Conservation (phyloP, 805 yeast species). For the Komagataella phaffii region DNA sequence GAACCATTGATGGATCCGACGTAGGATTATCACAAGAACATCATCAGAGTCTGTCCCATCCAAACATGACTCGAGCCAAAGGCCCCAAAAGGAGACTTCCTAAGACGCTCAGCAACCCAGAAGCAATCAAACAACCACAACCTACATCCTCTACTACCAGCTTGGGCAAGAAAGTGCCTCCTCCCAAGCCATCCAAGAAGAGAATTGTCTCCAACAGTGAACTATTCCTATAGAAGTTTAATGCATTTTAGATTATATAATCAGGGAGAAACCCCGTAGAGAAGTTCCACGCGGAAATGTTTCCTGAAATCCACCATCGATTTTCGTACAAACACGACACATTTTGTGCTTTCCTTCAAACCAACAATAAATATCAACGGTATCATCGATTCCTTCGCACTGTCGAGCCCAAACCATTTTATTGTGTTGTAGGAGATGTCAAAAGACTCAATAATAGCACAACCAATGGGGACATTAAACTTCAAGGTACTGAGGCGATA, state of each 20-base stretch:
- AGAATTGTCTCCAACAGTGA: constrained; percentile 14
- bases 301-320: neutral
- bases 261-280: neutral
- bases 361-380: neutral
- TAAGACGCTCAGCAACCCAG: constrained; percentile 7
- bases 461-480: neutral
- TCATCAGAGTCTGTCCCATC: constrained; percentile 22
- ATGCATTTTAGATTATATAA: neutral
- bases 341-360: neutral
- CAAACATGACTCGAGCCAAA: constrained; percentile 30
- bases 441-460: neutral
- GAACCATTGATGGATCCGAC: constrained; percentile 4
- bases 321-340: neutral
- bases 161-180: constrained; percentile 11
- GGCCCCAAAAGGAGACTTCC: constrained; percentile 43
- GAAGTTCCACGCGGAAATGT: neutral
- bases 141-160: neutral
- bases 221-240: constrained; percentile 8
- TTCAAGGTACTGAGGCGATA: neutral
- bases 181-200: constrained; percentile 14
- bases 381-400: neutral
- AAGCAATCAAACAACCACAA: neutral
- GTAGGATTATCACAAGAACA: neutral
- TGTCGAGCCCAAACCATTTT: neutral
- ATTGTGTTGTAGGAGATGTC: neutral